Evolutionary conservation across 169 alveolate genomes (phyloP), one percentile per base, ranked within the genome.

Genomic region (Cryptosporidium sp.): DNA sequence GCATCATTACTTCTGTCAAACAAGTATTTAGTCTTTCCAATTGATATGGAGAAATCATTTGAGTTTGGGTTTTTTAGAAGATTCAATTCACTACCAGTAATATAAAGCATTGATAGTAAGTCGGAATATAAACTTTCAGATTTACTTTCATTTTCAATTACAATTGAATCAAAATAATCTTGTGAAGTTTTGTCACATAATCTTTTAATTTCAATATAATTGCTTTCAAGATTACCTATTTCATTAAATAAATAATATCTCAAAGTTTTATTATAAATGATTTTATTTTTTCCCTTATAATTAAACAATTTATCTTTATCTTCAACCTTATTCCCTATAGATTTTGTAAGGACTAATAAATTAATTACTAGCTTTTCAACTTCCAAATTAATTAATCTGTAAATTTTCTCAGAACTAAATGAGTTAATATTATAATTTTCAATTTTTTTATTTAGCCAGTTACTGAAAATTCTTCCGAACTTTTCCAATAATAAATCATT

Each of bases 61-160:
- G 26, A 52, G 7, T 33, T 52, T 23, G 43, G 86, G 35, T 73
- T 59, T 59, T 37, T 59, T 1, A 73, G 16, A 1, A 73, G 21
- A 18, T 58, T 73, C 12, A 73, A 9, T 14, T 73, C 86, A 59
- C 86, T 73, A 23, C 86, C 86, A 4, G 51, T 73, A 37, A 73
- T 55, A 41, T 73, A 73, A 18, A 73, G 21, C 29, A 58, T 6
- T 58, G 43, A 51, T 55, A 59, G 31, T 45, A 62, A 51, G 10
- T 58, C 69, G 2, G 48, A 51, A 29, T 23, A 41, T 16, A 52
- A 10, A 8, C 12, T 26, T 35, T 58, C 39, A n/a, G n/a, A 31
- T 9, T 73, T 18, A 35, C n/a, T 59, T 31, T 71, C 29, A 18
- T 9, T 50, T 3, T 16, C 0, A 29, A 14, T n/a, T 12, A 33